phyloP scores from a whole-genome alignment of 2,329 filamentous ascomycete genomes.

The Dactylonectria macrodidyma region DNA sequence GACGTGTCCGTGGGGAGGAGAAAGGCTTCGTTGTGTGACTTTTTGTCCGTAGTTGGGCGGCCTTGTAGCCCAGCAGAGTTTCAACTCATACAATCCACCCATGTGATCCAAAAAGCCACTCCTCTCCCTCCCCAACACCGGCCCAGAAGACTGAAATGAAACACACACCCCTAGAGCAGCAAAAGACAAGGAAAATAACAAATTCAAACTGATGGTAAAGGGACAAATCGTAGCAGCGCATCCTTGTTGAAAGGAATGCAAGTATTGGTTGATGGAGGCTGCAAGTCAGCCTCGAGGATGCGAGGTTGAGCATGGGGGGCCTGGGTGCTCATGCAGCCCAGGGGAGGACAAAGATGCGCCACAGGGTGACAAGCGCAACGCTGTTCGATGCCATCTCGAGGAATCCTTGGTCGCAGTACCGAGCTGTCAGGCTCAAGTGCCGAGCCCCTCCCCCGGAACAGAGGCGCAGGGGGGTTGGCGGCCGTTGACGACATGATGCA shows the following conservation, averaged over 20 bases:
- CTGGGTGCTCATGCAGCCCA: not conserved
- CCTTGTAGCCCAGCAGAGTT: not conserved
- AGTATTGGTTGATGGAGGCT: conserved; percentile 2
- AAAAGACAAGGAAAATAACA: not conserved
- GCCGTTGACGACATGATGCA: not conserved
- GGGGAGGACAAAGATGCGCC: not conserved
- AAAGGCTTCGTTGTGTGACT: not conserved
- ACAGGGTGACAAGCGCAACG: conserved; percentile 9
- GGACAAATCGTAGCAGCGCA: too few species aligned
- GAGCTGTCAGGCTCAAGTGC: conserved; percentile 2
- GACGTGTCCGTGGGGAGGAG: not conserved
- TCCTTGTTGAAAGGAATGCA: conserved; percentile 1
- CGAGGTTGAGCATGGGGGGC: not conserved
- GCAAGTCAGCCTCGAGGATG: not conserved
- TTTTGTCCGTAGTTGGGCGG: not conserved
- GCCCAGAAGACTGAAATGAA: conserved; percentile 1
- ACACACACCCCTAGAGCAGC: not conserved
- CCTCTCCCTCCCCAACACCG: not conserved
- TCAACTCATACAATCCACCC: not conserved
- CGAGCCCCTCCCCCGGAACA: conserved; percentile 11
- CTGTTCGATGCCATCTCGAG: not conserved
- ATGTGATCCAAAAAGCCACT: not conserved
- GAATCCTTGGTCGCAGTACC: not conserved
- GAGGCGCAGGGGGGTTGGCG: not conserved
- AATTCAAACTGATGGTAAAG: too few species aligned